Base-by-base conservation (phyloP, 768 basidiomycete species). In the Tulasnella sp. region DNA sequence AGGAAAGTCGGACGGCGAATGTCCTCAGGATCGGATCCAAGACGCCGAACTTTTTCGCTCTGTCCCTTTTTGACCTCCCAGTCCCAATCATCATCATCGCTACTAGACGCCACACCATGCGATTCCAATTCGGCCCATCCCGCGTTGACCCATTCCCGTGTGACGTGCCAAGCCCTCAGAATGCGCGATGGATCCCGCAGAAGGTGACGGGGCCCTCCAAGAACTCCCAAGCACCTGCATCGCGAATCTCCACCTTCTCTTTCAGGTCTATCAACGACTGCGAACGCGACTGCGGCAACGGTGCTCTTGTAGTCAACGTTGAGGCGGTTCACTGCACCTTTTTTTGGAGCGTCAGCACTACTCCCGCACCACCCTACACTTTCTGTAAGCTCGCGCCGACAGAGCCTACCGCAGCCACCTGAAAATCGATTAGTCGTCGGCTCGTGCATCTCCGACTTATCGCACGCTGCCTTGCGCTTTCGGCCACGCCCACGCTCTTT, bases 381-480 rank as follows among this genome's bases (percentile, higher is more conserved):
- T 58, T 10, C 1, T 58, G 12, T n/a, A 34, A 34, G 62, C 58
- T 62, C 58, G 1, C 27, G 18, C 10, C n/a, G 24, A 31, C 58
- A 62, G 27, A 62, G 62, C 62, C 62, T 1, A 31, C 62, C 62
- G 62, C 62, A 68, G 62, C 34, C 12, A 34, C 34, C 34, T 6
- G 62, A n/a, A 10, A 68, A 68, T 34, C 34, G 27, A 34, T 68
- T 34, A 18, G 62, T 3, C 3, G 62, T 14, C 34, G n/a, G n/a
- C 1, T 14, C 34, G 34, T 68, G 16, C 62, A 68, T 68, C 62
- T 68, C 62, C 62, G 62, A 68, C 62, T 68, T 68, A 68, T 68
- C 62, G 34, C 62, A 68, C 62, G 62, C 31, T 68, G 62, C 62
- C 62, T 68, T 68, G 62, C 58, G 58, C 9, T 62, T 62, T n/a